Percentiles rank a stretch among this genome's conserved stretches.
Evolutionary conservation across 495 filamentous ascomycete genomes (phyloP).

Genomic region (Glarea lozoyensis): DNA sequence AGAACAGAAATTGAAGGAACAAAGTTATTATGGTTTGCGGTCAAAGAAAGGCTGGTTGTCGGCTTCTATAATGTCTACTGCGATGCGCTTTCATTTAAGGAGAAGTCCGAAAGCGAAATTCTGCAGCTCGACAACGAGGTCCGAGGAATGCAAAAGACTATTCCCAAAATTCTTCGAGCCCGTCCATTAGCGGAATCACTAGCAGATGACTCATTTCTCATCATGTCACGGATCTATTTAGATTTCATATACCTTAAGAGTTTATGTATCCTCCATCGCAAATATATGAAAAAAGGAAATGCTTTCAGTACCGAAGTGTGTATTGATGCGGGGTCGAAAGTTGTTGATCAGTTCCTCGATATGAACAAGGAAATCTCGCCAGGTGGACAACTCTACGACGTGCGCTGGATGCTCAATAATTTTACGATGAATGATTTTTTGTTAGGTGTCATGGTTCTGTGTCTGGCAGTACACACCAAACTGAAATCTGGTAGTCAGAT

Average conservation of each 20-base stretch:
- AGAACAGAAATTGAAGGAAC: constrained; percentile 72
- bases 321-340: constrained; percentile 30
- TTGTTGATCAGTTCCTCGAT: constrained; percentile 29
- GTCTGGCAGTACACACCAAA: constrained; percentile 15
- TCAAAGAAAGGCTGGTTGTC: constrained; percentile 33
- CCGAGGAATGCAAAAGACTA: constrained; percentile 18
- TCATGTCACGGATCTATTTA: constrained; percentile 28
- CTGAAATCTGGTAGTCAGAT: background rate
- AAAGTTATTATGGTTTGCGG: constrained; percentile 44
- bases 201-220: constrained; percentile 27
- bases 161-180: constrained; percentile 25
- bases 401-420: constrained; percentile 32
- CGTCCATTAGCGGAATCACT: constrained; percentile 27
- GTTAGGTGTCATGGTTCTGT: constrained; percentile 35
- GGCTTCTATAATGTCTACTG: constrained; percentile 35
- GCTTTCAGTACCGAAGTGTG: constrained; percentile 22
- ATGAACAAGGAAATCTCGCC: constrained; percentile 28
- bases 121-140: constrained; percentile 28
- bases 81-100: constrained; percentile 20
- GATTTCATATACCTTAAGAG: constrained; percentile 28
- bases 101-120: constrained; percentile 26
- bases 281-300: constrained; percentile 19
- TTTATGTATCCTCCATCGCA: constrained; percentile 30
- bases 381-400: constrained; percentile 27
- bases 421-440: constrained; percentile 37